Evolutionary conservation across 1,284 basidiomycete species (phyloP).

Genomic region (Crucibulum cyathiforme): DNA sequence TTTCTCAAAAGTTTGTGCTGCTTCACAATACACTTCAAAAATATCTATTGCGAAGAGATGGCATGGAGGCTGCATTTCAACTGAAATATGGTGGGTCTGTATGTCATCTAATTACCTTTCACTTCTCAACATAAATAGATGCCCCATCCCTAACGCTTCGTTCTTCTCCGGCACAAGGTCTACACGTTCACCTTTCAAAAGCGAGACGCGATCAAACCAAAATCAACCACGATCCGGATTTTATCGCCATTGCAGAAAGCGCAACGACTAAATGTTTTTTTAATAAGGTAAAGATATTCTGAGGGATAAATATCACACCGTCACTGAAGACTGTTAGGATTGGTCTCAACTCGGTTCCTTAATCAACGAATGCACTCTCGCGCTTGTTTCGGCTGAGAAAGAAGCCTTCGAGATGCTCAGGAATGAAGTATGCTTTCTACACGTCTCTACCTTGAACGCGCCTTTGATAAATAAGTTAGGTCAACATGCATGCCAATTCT

Average conservation of each 20-base stretch:
- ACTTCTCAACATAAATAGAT: constrained; percentile 44
- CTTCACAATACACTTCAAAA: constrained; percentile 60
- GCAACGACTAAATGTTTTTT: constrained; percentile 75
- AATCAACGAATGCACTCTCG: constrained; percentile 63
- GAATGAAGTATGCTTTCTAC: constrained; percentile 55
- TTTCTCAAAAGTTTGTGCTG: constrained; percentile 61
- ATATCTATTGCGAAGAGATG: constrained; percentile 52
- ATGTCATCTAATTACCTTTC: not conserved
- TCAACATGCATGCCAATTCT: constrained; percentile 59
- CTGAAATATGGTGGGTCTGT: constrained; percentile 53
- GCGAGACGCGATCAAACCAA: constrained; percentile 62
- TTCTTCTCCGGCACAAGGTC: constrained; percentile 69
- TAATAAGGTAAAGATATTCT: constrained; percentile 55
- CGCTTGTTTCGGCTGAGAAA: constrained; percentile 67
- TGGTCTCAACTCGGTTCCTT: constrained; percentile 78
- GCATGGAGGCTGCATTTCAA: constrained; percentile 63
- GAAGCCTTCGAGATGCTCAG: constrained; percentile 75
- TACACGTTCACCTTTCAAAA: constrained; percentile 75
- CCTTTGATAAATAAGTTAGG: constrained; percentile 45
- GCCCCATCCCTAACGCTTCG: constrained; percentile 76
- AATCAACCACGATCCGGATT: constrained; percentile 53
- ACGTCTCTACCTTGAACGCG: constrained; percentile 5
- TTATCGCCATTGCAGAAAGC: constrained; percentile 65
- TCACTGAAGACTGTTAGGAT: constrained; percentile 47
- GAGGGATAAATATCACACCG: not conserved